Percentiles rank a stretch among this genome's conserved stretches.
These are phyloP conservation scores for Rachicladosporium sp. DNA, from an alignment of 2,329 filamentous ascomycete genomes.

Conservation along the genomic window DNA sequence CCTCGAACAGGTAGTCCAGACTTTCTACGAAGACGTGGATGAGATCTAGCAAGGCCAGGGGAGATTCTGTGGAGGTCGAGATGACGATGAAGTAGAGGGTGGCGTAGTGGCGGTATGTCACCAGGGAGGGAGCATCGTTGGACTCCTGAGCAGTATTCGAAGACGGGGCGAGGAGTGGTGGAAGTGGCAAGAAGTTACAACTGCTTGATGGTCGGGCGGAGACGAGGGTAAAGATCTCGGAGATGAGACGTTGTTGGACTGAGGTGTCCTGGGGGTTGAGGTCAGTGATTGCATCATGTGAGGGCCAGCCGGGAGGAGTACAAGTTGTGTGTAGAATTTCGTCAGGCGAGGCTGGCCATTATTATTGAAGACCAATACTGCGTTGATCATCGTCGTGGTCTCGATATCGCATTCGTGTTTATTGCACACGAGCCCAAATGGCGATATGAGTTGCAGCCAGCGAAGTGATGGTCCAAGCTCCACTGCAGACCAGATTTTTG, in stretches of 20 bases:
- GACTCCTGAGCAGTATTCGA: slow-evolving; percentile 42
- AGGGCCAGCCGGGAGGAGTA: slow-evolving; percentile 25
- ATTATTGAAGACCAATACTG: slow-evolving; percentile 97
- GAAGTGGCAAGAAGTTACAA: slow-evolving; percentile 84
- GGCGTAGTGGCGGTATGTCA: slow-evolving; percentile 96
- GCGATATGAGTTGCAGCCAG: too few species aligned
- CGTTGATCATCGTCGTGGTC: slow-evolving; percentile 70
- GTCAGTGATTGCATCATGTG: background rate
- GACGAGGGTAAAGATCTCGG: slow-evolving; percentile 93
- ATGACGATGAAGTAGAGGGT: slow-evolving; percentile 99
- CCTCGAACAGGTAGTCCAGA: slow-evolving; percentile 89
- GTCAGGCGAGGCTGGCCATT: slow-evolving; percentile 91
- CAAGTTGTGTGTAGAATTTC: slow-evolving; percentile 97
- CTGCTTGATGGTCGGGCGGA: slow-evolving; percentile 81
- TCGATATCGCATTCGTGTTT: too few species aligned
- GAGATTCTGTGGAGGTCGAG: slow-evolving; percentile 88
- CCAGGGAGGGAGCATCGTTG: slow-evolving; percentile 84
- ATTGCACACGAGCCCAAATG: too few species aligned
- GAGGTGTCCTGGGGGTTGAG: slow-evolving; percentile 62
- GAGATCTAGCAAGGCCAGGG: slow-evolving; percentile 84
- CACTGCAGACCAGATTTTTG: too few species aligned
- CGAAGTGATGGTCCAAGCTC: too few species aligned
- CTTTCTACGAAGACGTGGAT: slow-evolving; percentile 98
- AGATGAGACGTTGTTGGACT: slow-evolving; percentile 91
- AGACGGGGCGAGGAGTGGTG: slow-evolving; percentile 15